These are phyloP conservation scores for Malassezia vespertilionis DNA, from an alignment of 1,284 basidiomycete species.

Conservation along the genomic window DNA sequence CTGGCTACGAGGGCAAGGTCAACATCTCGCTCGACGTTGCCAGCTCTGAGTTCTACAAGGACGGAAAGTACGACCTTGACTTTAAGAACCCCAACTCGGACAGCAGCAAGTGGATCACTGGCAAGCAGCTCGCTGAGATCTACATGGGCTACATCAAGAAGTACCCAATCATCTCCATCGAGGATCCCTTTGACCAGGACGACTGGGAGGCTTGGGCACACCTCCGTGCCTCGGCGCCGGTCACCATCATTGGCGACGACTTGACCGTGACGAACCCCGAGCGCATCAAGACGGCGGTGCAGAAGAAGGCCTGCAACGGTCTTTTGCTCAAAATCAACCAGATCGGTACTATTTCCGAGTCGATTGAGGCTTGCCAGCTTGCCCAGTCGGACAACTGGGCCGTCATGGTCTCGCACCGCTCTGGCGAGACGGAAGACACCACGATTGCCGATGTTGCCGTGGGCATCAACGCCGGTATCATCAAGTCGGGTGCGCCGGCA, in stretches of 20 bases:
- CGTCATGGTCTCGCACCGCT: conserved; percentile 99
- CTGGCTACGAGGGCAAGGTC: conserved; percentile 95
- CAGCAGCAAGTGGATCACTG: conserved; percentile 82
- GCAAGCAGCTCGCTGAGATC: conserved; percentile 80
- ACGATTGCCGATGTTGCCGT: conserved; percentile 94
- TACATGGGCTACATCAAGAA: conserved; percentile 57
- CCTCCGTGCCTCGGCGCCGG: conserved; percentile 56
- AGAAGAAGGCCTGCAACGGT: conserved; percentile 99
- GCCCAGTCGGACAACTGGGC: conserved; percentile 94
- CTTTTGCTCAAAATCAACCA: conserved; percentile 88
- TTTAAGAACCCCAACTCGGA: conserved; percentile 99
- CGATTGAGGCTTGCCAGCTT: conserved; percentile 92
- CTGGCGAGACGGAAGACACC: conserved; percentile 60
- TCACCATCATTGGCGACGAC: conserved; percentile 89
- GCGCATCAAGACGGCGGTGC: conserved; percentile 96
- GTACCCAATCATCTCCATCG: conserved; percentile 60
- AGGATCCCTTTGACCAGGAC: conserved; percentile 99
- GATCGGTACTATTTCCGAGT: conserved; percentile 98
- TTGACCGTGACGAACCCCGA: conserved; percentile 96
- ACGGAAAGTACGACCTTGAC: conserved; percentile 98
- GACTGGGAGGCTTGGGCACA: conserved; percentile 97
- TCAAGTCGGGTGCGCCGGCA: conserved; percentile 96
- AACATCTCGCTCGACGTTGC: conserved; percentile 98
- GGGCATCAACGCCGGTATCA: conserved; percentile 83
- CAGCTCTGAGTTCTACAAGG: conserved; percentile 99